These are phyloP conservation scores for Rhodotorula babjevae DNA, from an alignment of 768 basidiomycete genomes.

Conservation along the genomic window DNA sequence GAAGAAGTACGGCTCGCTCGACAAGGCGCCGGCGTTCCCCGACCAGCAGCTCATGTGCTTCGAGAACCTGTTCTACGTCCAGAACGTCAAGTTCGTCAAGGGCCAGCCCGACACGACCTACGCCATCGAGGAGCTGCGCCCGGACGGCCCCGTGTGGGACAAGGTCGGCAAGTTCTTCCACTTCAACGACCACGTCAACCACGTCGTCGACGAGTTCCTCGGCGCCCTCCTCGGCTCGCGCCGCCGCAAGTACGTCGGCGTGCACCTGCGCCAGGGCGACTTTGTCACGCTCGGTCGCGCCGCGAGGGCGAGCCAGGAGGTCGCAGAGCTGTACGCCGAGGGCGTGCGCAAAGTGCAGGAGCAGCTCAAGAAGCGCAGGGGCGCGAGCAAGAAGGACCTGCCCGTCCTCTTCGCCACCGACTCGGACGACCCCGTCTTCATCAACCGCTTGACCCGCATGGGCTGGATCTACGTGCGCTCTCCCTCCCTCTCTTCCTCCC, in stretches of 20 bases:
- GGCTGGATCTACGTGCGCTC: conserved; percentile 15
- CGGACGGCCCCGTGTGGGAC: conserved; percentile 34
- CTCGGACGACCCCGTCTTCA: conserved; percentile 30
- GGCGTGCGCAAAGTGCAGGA: conserved; percentile 22
- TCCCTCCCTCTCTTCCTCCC: background rate
- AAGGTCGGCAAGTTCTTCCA: conserved; percentile 18
- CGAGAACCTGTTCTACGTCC: conserved; percentile 38
- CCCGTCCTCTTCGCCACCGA: conserved; percentile 31
- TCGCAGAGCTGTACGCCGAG: conserved; percentile 17
- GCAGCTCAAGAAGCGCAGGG: background rate
- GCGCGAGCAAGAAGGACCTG: background rate
- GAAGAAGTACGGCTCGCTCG: conserved; percentile 2
- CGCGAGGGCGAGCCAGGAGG: conserved; percentile 6
- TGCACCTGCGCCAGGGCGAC: conserved; percentile 33
- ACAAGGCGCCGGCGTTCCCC: conserved; percentile 25
- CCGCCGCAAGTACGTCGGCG: conserved; percentile 26
- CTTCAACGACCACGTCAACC: conserved; percentile 33
- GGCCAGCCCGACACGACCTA: conserved; percentile 25
- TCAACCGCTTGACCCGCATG: conserved; percentile 15
- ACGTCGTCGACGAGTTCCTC: conserved; percentile 34
- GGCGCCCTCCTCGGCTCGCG: conserved; percentile 23
- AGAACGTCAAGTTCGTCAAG: conserved; percentile 26
- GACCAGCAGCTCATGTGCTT: conserved; percentile 35
- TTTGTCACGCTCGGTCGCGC: conserved; percentile 24
- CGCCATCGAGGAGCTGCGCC: conserved; percentile 31